A percentile compares a stretch with the other conserved stretches of the same genome.
phyloP scores from a whole-genome alignment of 2,329 filamentous ascomycete species.

The Stemphylium beticola region DNA sequence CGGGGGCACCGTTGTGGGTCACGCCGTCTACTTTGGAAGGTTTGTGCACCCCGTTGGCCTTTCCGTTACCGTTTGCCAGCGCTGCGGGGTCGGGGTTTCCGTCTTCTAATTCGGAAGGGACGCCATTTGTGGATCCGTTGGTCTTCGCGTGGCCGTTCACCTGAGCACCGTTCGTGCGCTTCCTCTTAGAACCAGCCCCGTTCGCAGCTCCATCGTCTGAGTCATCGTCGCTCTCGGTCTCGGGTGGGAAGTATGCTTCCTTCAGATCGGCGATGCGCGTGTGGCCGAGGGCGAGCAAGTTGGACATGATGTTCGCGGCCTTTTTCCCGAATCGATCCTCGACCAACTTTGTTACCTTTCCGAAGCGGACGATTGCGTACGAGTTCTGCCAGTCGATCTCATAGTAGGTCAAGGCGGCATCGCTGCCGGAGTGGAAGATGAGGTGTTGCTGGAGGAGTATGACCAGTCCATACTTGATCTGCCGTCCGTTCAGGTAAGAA shows the following conservation, averaged over 20 bases:
- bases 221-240: constrained; percentile 40
- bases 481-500: constrained; percentile 74
- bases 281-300: constrained; percentile 78
- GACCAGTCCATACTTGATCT: constrained; percentile 80
- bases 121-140: constrained; percentile 24
- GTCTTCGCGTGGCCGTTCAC: constrained; percentile 25
- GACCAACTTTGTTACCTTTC: constrained; percentile 79
- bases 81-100: constrained; percentile 4
- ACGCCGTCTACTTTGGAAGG: constrained; percentile 15
- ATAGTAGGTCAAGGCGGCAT: constrained; percentile 73
- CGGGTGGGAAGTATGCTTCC: constrained; percentile 63
- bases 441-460: constrained; percentile 90
- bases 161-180: constrained; percentile 28
- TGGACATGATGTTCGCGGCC: constrained; percentile 76
- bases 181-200: constrained; percentile 31
- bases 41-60: constrained; percentile 20
- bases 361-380: constrained; percentile 81
- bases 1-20: constrained; percentile 8
- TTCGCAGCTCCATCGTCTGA: constrained; percentile 38
- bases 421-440: constrained; percentile 72
- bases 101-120: constrained; percentile 13
- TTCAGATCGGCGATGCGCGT: constrained; percentile 72
- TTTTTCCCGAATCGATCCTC: constrained; percentile 75
- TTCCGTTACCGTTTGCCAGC: constrained; percentile 17
- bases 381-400: constrained; percentile 81